phyloP scores from a whole-genome alignment of 768 basidiomycete genomes.

The Multifurca ochricompacta region DNA sequence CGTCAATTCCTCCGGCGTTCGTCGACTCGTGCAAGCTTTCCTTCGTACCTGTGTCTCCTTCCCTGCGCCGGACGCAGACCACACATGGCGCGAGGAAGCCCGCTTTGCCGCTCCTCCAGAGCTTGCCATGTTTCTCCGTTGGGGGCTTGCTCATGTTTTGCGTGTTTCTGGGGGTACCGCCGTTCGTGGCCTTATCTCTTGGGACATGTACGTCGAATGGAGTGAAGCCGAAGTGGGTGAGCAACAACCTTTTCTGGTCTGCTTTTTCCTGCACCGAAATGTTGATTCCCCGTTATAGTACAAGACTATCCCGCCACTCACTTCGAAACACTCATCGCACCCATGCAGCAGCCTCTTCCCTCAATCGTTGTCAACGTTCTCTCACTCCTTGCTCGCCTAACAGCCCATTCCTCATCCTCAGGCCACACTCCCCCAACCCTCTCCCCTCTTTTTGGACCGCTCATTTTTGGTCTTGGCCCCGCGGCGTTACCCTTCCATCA shows the following conservation, averaged over 20 bases:
- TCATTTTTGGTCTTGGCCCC: conserved; percentile 75
- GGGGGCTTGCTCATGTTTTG: conserved; percentile 80
- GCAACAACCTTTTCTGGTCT: conserved; percentile 28
- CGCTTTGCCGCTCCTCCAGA: conserved; percentile 80
- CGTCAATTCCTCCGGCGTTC: conserved; percentile 64
- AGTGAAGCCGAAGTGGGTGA: conserved; percentile 74
- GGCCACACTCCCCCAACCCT: conserved; percentile 90
- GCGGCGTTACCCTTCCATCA: conserved; percentile 44
- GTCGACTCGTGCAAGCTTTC: conserved; percentile 73
- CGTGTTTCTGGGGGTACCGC: conserved; percentile 61
- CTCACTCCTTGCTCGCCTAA: conserved; percentile 72
- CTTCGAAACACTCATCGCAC: conserved; percentile 60
- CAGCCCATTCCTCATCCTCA: conserved; percentile 74
- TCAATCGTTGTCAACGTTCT: conserved; percentile 62
- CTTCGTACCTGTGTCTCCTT: conserved; percentile 46
- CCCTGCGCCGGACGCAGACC: conserved; percentile 36
- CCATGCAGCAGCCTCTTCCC: conserved; percentile 45
- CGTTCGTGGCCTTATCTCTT: conserved; percentile 76
- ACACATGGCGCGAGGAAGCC: conserved; percentile 71
- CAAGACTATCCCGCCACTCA: conserved; percentile 62
- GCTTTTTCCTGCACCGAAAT: not conserved
- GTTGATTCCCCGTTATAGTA: conserved; percentile 31
- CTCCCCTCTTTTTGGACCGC: conserved; percentile 81
- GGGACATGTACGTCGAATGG: conserved; percentile 80
- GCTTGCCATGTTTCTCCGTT: conserved; percentile 85